Percentiles rank a stretch among this genome's conserved stretches.
Evolutionary conservation across 768 basidiomycete species (phyloP).

Genomic region (Candolleomyces aberdarensis): DNA sequence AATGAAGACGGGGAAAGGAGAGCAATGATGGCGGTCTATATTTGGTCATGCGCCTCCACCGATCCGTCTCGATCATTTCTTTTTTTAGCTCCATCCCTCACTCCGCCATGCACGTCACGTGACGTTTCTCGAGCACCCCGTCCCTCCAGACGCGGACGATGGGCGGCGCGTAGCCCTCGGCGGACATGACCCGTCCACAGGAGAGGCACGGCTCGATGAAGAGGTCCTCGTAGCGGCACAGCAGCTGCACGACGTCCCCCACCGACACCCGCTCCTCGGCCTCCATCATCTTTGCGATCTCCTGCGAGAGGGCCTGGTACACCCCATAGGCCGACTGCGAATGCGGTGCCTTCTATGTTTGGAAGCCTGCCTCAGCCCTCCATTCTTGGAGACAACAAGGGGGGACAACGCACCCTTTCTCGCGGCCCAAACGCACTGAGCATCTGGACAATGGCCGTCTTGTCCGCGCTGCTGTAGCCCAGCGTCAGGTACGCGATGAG

Average conservation of each 20-base stretch:
- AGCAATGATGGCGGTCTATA: slow-evolving; percentile 9
- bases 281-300: slow-evolving; percentile 59
- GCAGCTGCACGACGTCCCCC: slow-evolving; percentile 50
- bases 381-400: not conserved
- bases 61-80: slow-evolving; percentile 12
- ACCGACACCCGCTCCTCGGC: slow-evolving; percentile 51
- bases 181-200: slow-evolving; percentile 65
- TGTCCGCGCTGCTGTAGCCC: slow-evolving; percentile 29
- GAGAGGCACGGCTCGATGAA: slow-evolving; percentile 58
- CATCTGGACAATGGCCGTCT: slow-evolving; percentile 52
- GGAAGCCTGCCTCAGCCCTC: not conserved
- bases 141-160: slow-evolving; percentile 58
- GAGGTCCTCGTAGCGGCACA: slow-evolving; percentile 55
- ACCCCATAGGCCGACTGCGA: slow-evolving; percentile 65
- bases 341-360: slow-evolving; percentile 58
- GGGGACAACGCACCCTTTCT: slow-evolving; percentile 50
- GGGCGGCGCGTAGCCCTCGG: slow-evolving; percentile 70
- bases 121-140: slow-evolving; percentile 48
- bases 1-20: slow-evolving; percentile 7
- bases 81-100: slow-evolving; percentile 3
- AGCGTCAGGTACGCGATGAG: slow-evolving; percentile 62
- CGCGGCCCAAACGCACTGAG: slow-evolving; percentile 71
- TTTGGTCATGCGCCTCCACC: slow-evolving; percentile 14
- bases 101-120: slow-evolving; percentile 34
- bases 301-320: slow-evolving; percentile 64